Base-by-base conservation (phyloP, 2,329 filamentous ascomycete species). In the Tolypocladium tundrense region DNA sequence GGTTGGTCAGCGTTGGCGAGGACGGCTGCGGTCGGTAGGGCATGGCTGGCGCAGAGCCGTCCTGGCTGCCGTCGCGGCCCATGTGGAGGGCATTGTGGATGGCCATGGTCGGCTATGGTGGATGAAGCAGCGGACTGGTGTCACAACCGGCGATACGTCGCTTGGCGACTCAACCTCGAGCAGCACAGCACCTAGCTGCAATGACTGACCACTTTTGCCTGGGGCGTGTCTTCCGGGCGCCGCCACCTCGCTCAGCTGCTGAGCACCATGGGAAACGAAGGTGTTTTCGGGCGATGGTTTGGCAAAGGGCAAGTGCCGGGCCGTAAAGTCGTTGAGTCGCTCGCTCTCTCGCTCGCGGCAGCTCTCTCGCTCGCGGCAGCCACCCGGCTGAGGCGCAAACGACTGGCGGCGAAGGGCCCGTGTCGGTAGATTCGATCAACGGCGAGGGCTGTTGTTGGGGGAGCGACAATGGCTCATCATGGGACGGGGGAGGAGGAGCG, bases 1-100 rank as follows among this genome's bases (percentile, higher is more conserved):
- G 91, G 72, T 96, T 95, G 58, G 91, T 95, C 67, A 97, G 77
- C 2, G 92, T 96, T 53, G 92, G 92, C 60, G 90, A 95, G 14
- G 84, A 85, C 62, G 88, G 86, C 59, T 79, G 73, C 51, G 78
- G 69, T 21, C 76, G 72, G 64, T 81, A 79, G 41, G 72, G 68
- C 61, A 70, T 60, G 41, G 63, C 61, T 53, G 66, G 61, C 58
- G 61, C 65, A 58, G 55, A 63, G 58, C 62, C 65, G 58, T 69
- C 66, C 56, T 69, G 68, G 58, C 66, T 64, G 61, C 63, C 60
- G 59, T 70, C 64, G 58, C 63, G 66, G 63, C 63, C 64, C 57
- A 63, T 64, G 56, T 61, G 58, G 54, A 63, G 59, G 53, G 64
- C 58, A 53, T 67, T 59, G 53, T 67, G 70, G 55, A 67, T 67